A percentile compares a stretch with the other conserved stretches of the same genome.
These are phyloP conservation scores for Juncus effusus DNA, from an alignment of 176 grass and related monocot species.

Conservation along the genomic window DNA sequence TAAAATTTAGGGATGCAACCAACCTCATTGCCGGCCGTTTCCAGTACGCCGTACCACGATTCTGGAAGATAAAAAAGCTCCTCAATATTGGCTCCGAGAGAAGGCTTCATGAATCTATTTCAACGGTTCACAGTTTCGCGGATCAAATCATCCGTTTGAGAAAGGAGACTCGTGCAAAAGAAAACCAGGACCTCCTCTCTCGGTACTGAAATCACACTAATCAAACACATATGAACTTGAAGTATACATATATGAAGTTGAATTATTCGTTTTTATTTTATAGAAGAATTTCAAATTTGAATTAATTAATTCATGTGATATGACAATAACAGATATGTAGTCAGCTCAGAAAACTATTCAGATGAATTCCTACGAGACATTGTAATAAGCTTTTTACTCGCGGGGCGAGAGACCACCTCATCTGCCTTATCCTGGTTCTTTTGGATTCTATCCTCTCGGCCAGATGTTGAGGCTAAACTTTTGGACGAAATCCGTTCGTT, in stretches of 20 bases:
- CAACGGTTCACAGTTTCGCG: slow-evolving; percentile 47
- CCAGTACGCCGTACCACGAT: slow-evolving; percentile 43
- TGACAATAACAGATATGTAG: slow-evolving; percentile 17
- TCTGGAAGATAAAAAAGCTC: slow-evolving; percentile 53
- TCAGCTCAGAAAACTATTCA: slow-evolving; percentile 31
- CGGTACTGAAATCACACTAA: slow-evolving; percentile 1
- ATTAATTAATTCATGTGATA: no score
- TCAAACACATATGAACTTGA: no score
- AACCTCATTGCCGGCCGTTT: slow-evolving; percentile 50
- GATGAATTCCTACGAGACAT: slow-evolving; percentile 66
- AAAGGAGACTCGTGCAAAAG: slow-evolving; percentile 31
- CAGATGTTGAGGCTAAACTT: slow-evolving; percentile 44
- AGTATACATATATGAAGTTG: no score
- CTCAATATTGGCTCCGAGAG: slow-evolving; percentile 49
- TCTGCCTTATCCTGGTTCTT: slow-evolving; percentile 79
- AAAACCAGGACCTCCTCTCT: slow-evolving; percentile 60
- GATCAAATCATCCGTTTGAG: slow-evolving; percentile 42
- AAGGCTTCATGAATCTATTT: slow-evolving; percentile 42
- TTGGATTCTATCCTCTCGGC: slow-evolving; percentile 62
- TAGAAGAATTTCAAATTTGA: no score
- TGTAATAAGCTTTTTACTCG: slow-evolving; percentile 67
- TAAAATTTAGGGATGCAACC: slow-evolving; percentile 41
- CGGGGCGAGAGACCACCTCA: slow-evolving; percentile 59
- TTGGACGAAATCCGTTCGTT: slow-evolving; percentile 50
- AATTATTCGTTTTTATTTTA: no score